Evolutionary conservation across 768 basidiomycete species (phyloP).

Genomic region (Rhizopogon vinicolor): DNA sequence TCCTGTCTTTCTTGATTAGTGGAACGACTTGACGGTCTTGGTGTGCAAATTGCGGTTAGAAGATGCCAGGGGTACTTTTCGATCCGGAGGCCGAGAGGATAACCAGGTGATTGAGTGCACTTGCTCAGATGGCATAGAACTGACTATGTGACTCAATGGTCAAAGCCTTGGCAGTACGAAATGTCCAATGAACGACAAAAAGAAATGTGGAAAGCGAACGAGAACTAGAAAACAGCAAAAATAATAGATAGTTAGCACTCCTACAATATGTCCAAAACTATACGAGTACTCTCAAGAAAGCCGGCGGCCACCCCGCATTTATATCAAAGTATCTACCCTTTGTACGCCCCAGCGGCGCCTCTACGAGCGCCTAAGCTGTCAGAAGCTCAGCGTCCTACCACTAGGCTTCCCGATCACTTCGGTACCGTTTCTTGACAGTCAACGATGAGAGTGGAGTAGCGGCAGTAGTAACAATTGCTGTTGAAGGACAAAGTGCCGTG

Average conservation of each 20-base stretch:
- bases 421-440: neutral
- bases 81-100: neutral
- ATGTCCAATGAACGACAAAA: neutral
- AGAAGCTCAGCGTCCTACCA: neutral
- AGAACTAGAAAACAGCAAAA: neutral
- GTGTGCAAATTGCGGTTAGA: neutral
- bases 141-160: neutral
- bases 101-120: neutral
- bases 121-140: neutral
- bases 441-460: neutral
- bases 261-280: neutral
- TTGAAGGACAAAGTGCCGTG: slow-evolving; percentile 34
- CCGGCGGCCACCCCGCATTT: neutral
- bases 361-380: neutral
- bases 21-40: neutral
- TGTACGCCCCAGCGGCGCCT: neutral
- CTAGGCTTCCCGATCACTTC: neutral
- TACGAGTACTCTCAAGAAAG: neutral
- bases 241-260: neutral
- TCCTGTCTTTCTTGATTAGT: neutral
- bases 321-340: neutral
- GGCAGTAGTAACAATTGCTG: neutral
- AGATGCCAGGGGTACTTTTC: neutral
- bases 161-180: neutral
- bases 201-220: neutral